Evolutionary conservation across 129 eudicot species (phyloP).

Genomic region (Chrysanthemum seticuspe): DNA sequence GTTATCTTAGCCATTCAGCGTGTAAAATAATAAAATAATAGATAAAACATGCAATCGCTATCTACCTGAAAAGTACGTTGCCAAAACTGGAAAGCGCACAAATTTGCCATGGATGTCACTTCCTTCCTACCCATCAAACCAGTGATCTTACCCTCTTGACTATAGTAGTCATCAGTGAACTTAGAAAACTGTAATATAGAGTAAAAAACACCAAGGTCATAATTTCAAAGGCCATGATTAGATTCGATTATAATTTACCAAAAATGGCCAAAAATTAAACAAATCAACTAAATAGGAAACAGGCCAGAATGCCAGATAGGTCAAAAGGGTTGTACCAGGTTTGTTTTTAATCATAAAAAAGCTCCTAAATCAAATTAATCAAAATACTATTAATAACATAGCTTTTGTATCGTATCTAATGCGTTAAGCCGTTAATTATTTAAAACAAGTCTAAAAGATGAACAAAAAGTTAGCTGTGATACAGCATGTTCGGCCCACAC

Average conservation of each 20-base stretch:
- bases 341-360: no score
- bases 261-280: no score
- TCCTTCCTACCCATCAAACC: conserved; percentile 77
- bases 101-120: conserved; percentile 59
- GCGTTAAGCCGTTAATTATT: no score
- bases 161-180: conserved; percentile 49
- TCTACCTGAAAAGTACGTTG: conserved; percentile 69
- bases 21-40: background rate
- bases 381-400: no score
- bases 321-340: no score
- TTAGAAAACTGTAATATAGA: conserved; percentile 44
- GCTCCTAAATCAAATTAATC: no score
- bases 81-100: conserved; percentile 88
- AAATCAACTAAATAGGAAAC: no score
- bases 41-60: background rate
- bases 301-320: no score
- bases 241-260: no score
- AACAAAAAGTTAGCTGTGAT: no score
- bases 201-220: conserved; percentile 5
- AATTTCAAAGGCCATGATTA: background rate
- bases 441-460: no score
- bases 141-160: conserved; percentile 45
- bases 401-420: no score
- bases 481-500: background rate
- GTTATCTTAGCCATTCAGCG: conserved; percentile 17